Base-by-base conservation (phyloP, 208 protist genomes). In the Trypanosoma platydactyli region DNA sequence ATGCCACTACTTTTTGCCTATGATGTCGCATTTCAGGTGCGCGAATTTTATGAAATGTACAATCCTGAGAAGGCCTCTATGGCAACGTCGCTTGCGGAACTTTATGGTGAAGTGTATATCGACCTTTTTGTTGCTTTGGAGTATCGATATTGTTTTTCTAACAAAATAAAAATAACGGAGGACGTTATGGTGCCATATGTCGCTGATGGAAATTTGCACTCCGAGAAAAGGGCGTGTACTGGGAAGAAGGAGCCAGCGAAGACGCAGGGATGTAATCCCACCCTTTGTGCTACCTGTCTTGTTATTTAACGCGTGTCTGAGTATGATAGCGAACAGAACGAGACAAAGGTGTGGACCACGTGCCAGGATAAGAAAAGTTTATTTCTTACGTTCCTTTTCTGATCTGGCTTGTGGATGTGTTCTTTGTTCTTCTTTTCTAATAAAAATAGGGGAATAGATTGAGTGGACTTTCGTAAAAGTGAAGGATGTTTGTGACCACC, bases 71-170 rank as follows among this genome's bases (percentile, higher is more conserved):
- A 71, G 20, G n/a, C 12, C 30, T 13, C 22, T 20, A 51, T 68
- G 52, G 56, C 66, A 24, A 2, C 22, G 2, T 9, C 29, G 9
- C 40, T 64, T 51, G 66, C 58, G 7, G 55, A 71, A 5, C 45
- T 49, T 3, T 63, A 63, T 18, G 57, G 48, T 5, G 66, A 64
- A 7, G 66, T 64, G 15, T 71, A 71, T 30, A 22, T 33, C 0
- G 66, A 63, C 24, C 55, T 71, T 16, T 71, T 71, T 59, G 66
- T 64, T 59, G 20, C 56, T n/a, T 35, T 71, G 5, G 66, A 71
- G 29, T 64, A 52, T 35, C 56, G 42, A 6, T 71, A 64, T 46
- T 71, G 54, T n/a, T 63, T 60, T 30, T 1, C 55, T 16, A 30
- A 41, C 15, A 30, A 15, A 1, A 15, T 16, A 24, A 53, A 53